Base-by-base conservation (phyloP, 225 moss, liverwort and hornwort genomes). In the Marchantia polymorpha region DNA sequence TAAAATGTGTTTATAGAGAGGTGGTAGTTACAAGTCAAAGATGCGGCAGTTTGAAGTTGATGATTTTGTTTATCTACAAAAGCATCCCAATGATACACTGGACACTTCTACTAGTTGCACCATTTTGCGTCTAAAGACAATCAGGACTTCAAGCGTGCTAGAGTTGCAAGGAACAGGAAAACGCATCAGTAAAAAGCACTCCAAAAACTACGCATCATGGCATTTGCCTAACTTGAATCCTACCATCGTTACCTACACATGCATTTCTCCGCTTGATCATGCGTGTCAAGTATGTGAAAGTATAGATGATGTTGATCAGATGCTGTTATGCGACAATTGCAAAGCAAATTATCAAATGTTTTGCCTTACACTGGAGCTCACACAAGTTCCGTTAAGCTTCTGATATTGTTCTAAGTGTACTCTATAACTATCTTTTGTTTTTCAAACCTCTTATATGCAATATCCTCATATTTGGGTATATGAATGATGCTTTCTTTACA, bases 251-350 rank as follows among this genome's bases (percentile, higher is more conserved):
- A 75, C 75, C 23, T 30, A 17, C 12, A 53, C 47, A 52, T 75
- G 75, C 51, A 75, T 75, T 17, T 48, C 75, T 52, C 75, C 75
- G 54, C 52, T 53, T 50, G 75, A 75, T 52, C 23, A 75, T 55
- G 51, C 75, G n/a, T 75, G 55, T 75, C 75, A 75, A 55, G 29
- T 75, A 52, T 75, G 75, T 55, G 12, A 53, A 55, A 49, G 75
- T 7, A 53, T 52, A 26, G 75, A 75, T 52, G 20, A 75, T 53
- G 49, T 55, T 26, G 75, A 75, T 50, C 75, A 50, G 49, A 52
- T 75, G 75, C 51, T 75, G 22, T 27, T 75, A 55, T 55, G 55
- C 55, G 14, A 55, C n/a, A n/a, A n/a, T n/a, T n/a, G n/a, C n/a
- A n/a, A n/a, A n/a, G n/a, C n/a, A n/a, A n/a, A n/a, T n/a, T 14